Percentiles rank a stretch among this genome's conserved stretches.
These are phyloP conservation scores for Boletus reticulatus DNA, from an alignment of 768 basidiomycete species.

Conservation along the genomic window DNA sequence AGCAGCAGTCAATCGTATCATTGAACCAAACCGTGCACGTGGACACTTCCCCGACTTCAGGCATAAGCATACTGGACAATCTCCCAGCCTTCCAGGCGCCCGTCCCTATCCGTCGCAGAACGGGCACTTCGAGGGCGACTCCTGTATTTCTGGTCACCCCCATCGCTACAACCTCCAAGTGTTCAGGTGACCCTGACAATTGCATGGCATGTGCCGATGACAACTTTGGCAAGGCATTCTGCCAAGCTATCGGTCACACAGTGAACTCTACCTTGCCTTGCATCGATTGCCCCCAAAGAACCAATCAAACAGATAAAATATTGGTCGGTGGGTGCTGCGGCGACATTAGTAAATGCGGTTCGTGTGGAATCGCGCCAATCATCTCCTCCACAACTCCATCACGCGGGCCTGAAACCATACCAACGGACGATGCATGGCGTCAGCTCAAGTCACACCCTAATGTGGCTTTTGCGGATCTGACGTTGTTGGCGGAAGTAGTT, in stretches of 20 bases:
- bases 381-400: slow-evolving; percentile 21
- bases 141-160: slow-evolving; percentile 55
- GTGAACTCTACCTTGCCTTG: slow-evolving; percentile 53
- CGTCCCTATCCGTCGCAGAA: slow-evolving; percentile 71
- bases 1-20: slow-evolving; percentile 13
- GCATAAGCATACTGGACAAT: slow-evolving; percentile 68
- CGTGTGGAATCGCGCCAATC: slow-evolving; percentile 33
- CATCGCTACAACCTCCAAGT: slow-evolving; percentile 39
- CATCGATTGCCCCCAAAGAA: slow-evolving; percentile 49
- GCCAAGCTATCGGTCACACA: slow-evolving; percentile 66
- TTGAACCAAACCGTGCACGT: slow-evolving; percentile 29
- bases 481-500: slow-evolving; percentile 85
- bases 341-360: slow-evolving; percentile 30
- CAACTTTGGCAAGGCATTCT: slow-evolving; percentile 86
- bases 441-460: slow-evolving; percentile 88
- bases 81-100: slow-evolving; percentile 79
- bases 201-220: slow-evolving; percentile 86
- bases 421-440: slow-evolving; percentile 82
- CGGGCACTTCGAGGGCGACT: slow-evolving; percentile 37
- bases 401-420: slow-evolving; percentile 51
- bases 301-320: slow-evolving; percentile 25
- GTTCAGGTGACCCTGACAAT: slow-evolving; percentile 85
- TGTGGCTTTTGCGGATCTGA: slow-evolving; percentile 78
- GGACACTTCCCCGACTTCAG: slow-evolving; percentile 26
- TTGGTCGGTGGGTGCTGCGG: slow-evolving; percentile 38